Base-by-base conservation (phyloP, 768 basidiomycete genomes). In the Termitomyces heimii region DNA sequence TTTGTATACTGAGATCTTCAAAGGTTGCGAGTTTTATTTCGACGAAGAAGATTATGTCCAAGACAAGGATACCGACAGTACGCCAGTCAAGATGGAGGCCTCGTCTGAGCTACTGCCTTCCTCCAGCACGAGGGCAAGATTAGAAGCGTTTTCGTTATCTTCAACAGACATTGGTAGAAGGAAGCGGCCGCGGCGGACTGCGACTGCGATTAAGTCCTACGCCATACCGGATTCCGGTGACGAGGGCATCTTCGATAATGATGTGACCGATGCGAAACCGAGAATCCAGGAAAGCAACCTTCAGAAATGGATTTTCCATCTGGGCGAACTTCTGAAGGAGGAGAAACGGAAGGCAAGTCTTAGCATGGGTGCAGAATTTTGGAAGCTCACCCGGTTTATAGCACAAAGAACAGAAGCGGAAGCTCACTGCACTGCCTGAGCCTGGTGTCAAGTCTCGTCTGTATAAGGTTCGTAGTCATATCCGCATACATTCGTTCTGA, bases 221-320 rank as follows among this genome's bases (percentile, higher is more conserved):
- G 78, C 75, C 4, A 70, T 85, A 16, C 84, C 86, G 1, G 85
- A 85, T 66, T 89, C 86, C 13, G 88, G 89, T 63, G 87, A 88
- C 56, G 88, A 88, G 61, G 72, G 69, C 9, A 81, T 81, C 7
- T 73, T 71, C 31, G 75, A 76, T 24, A 67, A 72, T 20, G 68
- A 72, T 26, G 70, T 71, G 18, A 47, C 44, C 39, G 68, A 68
- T 46, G 73, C 72, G 63, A 74, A 73, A 65, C 66, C 65, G 28
- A 68, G 45, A 20, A 39, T 65, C 13, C 69, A 67, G 12, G 80
- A 81, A 62, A 76, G 75, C 53, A 71, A 76, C 60, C 68, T 81
- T 49, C 85, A 88, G 62, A 70, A 76, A 44, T 92, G 89, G 89
- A 81, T 90, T 64, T 82, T 82, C 64, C 82, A 88, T 61, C 68